phyloP scores from a whole-genome alignment of 306 rosid genomes.

The Glycyrrhiza uralensis region DNA sequence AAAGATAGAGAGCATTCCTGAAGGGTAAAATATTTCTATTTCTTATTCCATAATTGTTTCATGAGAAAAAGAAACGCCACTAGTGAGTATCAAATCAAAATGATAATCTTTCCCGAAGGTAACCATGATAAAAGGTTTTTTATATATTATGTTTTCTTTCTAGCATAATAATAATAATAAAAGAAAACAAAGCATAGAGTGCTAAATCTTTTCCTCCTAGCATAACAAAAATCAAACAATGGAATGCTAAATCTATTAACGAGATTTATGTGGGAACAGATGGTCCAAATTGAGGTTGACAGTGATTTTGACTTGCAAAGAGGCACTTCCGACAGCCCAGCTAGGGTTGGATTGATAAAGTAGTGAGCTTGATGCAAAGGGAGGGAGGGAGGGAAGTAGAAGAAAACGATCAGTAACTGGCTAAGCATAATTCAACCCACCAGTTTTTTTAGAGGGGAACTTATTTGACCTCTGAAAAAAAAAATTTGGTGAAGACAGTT shows the following conservation, averaged over 20 bases:
- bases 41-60: not conserved
- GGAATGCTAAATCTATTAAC: not conserved
- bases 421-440: not conserved
- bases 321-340: conserved; percentile 3
- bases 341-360: not conserved
- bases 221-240: not conserved
- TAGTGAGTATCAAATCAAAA: conserved; percentile 9
- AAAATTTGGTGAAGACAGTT: not conserved
- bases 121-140: not conserved
- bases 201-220: not conserved
- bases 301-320: conserved; percentile 9
- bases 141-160: not conserved
- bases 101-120: conserved; percentile 1
- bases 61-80: not conserved
- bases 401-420: not conserved
- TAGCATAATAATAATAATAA: not conserved
- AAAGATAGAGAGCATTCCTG: not conserved
- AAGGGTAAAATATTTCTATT: not conserved
- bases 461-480: not conserved
- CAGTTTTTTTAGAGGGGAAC: not conserved
- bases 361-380: not conserved
- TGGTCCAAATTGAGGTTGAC: not conserved
- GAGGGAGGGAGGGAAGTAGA: not conserved
- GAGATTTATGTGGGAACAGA: not conserved
- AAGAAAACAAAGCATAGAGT: not conserved